These are phyloP conservation scores for Chlorella sp. DNA, from an alignment of 139 green algal species.

Conservation along the genomic window DNA sequence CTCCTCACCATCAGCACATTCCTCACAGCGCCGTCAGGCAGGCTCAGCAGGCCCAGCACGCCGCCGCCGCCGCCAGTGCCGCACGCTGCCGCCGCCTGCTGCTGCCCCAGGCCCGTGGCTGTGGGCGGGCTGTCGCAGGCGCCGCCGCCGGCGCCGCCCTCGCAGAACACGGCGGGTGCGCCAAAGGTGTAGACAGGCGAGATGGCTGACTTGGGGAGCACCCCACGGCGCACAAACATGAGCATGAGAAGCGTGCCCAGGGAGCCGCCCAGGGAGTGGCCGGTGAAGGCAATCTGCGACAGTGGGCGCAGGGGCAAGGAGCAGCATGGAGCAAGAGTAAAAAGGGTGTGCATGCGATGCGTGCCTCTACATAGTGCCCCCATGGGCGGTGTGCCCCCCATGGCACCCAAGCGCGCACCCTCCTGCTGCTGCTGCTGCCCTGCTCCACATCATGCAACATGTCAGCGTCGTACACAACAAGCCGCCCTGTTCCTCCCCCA, in stretches of 20 bases:
- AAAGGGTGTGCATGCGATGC: too few relatives aligned
- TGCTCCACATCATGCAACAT: not conserved
- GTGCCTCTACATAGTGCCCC: too few relatives aligned
- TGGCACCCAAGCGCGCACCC: too few relatives aligned
- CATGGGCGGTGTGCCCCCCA: too few relatives aligned
- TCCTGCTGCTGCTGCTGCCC: too few relatives aligned
- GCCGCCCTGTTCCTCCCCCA: not conserved
- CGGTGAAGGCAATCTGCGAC: conserved; percentile 75
- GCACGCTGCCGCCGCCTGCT: not conserved
- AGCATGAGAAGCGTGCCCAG: conserved; percentile 88
- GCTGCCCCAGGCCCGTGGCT: not conserved
- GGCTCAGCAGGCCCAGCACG: conserved; percentile 58
- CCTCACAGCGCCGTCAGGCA: conserved; percentile 66
- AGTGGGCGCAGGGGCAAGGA: not conserved
- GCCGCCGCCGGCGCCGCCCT: conserved; percentile 40
- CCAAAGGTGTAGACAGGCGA: conserved; percentile 93
- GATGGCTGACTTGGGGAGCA: conserved; percentile 67
- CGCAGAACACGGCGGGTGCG: conserved; percentile 88
- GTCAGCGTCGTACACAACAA: not conserved
- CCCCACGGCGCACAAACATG: conserved; percentile 85
- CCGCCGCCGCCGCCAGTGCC: not conserved
- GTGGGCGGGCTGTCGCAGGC: conserved; percentile 9
- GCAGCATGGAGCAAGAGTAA: too few relatives aligned
- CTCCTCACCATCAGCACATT: not conserved
- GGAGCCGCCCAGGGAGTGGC: conserved; percentile 94